phyloP scores from a whole-genome alignment of 1,139 yeast species.

The Oligophagozyma castellii region DNA sequence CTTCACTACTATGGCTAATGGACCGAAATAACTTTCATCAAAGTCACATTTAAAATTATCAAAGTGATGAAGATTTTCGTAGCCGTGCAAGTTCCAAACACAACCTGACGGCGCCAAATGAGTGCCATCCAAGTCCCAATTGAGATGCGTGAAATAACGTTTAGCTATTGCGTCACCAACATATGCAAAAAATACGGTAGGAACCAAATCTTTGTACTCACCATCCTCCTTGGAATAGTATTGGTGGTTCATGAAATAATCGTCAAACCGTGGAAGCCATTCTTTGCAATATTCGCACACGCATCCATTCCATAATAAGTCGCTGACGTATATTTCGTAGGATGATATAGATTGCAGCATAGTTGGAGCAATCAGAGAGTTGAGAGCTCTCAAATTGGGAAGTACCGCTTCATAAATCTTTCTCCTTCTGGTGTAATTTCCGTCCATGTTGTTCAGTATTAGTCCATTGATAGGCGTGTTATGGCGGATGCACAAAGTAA shows the following conservation, averaged over 20 bases:
- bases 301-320: slow-evolving; percentile 66
- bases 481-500: slow-evolving; percentile 36
- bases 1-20: slow-evolving; percentile 22
- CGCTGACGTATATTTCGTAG: slow-evolving; percentile 57
- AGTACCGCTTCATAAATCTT: slow-evolving; percentile 35
- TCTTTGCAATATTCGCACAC: slow-evolving; percentile 41
- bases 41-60: slow-evolving; percentile 26
- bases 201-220: slow-evolving; percentile 43
- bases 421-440: slow-evolving; percentile 49
- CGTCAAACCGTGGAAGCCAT: slow-evolving; percentile 39
- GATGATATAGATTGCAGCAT: slow-evolving; percentile 45
- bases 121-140: slow-evolving; percentile 11
- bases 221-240: slow-evolving; percentile 35
- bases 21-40: slow-evolving; percentile 22
- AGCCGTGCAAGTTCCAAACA: slow-evolving; percentile 33
- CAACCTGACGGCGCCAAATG: slow-evolving; percentile 22
- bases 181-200: slow-evolving; percentile 41
- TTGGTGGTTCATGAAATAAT: slow-evolving; percentile 47
- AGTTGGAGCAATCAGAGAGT: slow-evolving; percentile 40
- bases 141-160: slow-evolving; percentile 24
- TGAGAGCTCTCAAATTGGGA: slow-evolving; percentile 32
- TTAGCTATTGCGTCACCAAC: slow-evolving; percentile 33
- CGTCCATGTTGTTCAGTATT: slow-evolving; percentile 50
- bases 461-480: slow-evolving; percentile 36
- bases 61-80: slow-evolving; percentile 26